phyloP scores from a whole-genome alignment of 23 red algal genomes.

The Pyropia yezoensis region DNA sequence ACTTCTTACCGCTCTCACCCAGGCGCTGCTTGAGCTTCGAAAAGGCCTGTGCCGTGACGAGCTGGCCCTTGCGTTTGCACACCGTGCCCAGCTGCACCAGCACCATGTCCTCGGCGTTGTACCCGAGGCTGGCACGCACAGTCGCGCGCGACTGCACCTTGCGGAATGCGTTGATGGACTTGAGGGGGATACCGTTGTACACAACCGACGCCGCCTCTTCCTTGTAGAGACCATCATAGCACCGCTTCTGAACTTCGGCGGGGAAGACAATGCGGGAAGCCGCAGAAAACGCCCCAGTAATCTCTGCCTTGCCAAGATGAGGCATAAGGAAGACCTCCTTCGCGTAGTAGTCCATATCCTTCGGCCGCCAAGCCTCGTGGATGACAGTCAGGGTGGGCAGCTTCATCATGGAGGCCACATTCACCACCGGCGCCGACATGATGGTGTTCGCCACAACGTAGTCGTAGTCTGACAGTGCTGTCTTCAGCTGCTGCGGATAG shows the following conservation, averaged over 20 bases:
- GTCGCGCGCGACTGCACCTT: constrained; percentile 55
- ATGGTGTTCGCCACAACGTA: constrained; percentile 92
- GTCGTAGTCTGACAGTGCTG: constrained; percentile 36
- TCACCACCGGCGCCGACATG: constrained; percentile 87
- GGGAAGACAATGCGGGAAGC: constrained; percentile 93
- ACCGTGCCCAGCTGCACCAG: constrained; percentile 95
- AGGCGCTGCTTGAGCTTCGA: constrained; percentile 37
- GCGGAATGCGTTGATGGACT: constrained; percentile 84
- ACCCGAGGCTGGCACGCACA: constrained; percentile 79
- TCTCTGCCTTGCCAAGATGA: constrained; percentile 59
- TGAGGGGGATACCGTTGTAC: constrained; percentile 95
- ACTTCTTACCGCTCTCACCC: constrained; percentile 20
- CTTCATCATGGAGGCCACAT: constrained; percentile 32
- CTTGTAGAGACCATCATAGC: constrained; percentile 79
- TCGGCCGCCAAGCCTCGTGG: constrained; percentile 93
- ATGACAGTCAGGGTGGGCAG: constrained; percentile 79
- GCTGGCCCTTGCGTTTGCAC: constrained; percentile 88
- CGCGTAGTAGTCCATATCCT: constrained; percentile 92
- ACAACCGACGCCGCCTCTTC: constrained; percentile 43
- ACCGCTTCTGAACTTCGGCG: constrained; percentile 68
- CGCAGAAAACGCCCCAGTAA: constrained; percentile 45
- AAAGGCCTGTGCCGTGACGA: constrained; percentile 82
- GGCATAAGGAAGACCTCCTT: constrained; percentile 96
- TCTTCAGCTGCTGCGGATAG: constrained; percentile 39
- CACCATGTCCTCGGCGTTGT: constrained; percentile 48